These are phyloP conservation scores for Rhynchosporium agropyri DNA, from an alignment of 2,329 filamentous ascomycete genomes.

Conservation along the genomic window DNA sequence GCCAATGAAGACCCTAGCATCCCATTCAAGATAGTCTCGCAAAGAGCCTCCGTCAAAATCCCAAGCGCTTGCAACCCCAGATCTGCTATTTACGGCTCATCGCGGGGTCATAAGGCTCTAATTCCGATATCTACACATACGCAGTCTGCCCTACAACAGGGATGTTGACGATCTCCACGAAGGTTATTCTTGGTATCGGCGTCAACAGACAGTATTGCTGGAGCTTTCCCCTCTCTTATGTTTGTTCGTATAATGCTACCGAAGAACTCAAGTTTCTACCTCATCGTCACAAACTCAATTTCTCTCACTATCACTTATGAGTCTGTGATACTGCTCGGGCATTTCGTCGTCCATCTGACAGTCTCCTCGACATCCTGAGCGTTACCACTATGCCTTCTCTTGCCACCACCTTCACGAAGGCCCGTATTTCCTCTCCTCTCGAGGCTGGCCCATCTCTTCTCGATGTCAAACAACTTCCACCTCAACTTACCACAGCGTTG, in stretches of 20 bases:
- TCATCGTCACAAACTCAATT: constrained; percentile 12
- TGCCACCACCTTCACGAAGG: constrained; percentile 46
- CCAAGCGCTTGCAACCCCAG: constrained; percentile 20
- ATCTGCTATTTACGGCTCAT: constrained; percentile 19
- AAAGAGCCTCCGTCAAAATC: background rate
- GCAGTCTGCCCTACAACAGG: constrained; percentile 4
- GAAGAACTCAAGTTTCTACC: constrained; percentile 13
- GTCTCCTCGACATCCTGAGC: constrained; percentile 11
- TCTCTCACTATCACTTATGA: constrained; percentile 14
- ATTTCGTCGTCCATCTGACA: background rate
- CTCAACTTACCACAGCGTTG: constrained; percentile 56
- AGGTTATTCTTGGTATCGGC: constrained; percentile 21
- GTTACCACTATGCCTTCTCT: constrained; percentile 3
- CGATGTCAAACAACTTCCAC: constrained; percentile 59
- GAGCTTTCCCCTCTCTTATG: constrained; percentile 1
- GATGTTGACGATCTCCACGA: constrained; percentile 17
- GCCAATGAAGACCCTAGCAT: constrained; percentile 14
- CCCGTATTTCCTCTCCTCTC: constrained; percentile 62
- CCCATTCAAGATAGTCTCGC: constrained; percentile 22
- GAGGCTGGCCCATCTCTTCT: constrained; percentile 64
- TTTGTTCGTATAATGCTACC: constrained; percentile 9
- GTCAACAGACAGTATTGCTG: constrained; percentile 13
- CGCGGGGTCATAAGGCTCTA: constrained; percentile 6
- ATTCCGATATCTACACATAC: constrained; percentile 21
- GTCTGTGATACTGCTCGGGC: constrained; percentile 6